A percentile compares a stretch with the other conserved stretches of the same genome.
These are phyloP conservation scores for Euryodendron excelsum DNA, from an alignment of 148 eudicot genomes.

Conservation along the genomic window DNA sequence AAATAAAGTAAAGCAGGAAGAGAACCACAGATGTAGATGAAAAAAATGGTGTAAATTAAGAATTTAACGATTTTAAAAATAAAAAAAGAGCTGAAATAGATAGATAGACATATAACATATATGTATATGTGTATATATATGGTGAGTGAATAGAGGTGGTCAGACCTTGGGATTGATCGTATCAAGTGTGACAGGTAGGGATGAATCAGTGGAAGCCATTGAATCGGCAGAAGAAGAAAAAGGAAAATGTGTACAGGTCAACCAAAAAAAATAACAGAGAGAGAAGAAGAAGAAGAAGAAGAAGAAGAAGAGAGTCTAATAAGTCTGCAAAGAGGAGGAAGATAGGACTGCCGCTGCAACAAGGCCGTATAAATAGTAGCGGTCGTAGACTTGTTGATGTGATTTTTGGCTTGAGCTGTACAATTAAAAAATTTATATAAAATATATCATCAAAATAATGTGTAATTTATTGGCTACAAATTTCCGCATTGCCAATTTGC, in stretches of 20 bases:
- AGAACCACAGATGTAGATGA: background rate
- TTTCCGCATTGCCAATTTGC: constrained; percentile 77
- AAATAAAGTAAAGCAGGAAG: no score
- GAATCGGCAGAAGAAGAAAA: constrained; percentile 19
- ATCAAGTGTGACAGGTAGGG: constrained; percentile 36
- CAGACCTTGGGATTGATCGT: constrained; percentile 68
- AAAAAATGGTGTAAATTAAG: no score
- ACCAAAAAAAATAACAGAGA: constrained; percentile 21
- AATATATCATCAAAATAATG: no score
- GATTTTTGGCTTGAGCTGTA: constrained; percentile 35
- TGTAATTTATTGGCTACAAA: constrained; percentile 47
- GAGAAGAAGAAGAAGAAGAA: no score
- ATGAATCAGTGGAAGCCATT: constrained; percentile 29
- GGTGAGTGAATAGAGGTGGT: no score
- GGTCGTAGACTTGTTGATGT: constrained; percentile 20
- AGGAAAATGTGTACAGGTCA: background rate
- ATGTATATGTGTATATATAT: no score
- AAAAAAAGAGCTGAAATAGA: no score
- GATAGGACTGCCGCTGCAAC: no score
- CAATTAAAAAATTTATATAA: no score
- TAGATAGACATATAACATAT: no score
- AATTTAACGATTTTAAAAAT: background rate
- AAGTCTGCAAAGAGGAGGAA: background rate
- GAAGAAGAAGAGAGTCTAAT: background rate
- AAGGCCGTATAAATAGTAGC: no score